Conservation (phyloP, 164 flowering plant species). For the Umbellularia californica region DNA sequence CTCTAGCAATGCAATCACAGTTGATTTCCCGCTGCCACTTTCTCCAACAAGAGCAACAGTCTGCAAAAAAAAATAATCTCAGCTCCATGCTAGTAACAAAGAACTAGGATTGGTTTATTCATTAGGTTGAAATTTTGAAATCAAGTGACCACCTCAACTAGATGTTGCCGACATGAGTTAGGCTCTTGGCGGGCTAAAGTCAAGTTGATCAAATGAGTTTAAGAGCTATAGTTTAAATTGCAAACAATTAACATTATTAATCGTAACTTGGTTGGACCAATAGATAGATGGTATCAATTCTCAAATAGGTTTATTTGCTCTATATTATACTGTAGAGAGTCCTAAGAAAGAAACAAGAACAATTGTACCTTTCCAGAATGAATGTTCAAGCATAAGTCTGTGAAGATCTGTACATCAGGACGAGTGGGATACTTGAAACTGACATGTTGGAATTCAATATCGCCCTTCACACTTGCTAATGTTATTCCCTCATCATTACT, state of each 20-base stretch:
- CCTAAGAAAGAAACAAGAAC: not conserved
- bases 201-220: too few species aligned
- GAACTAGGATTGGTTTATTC: not conserved
- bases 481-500: conserved; percentile 38
- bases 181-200: too few species aligned
- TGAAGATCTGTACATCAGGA: conserved; percentile 49
- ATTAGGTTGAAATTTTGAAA: too few species aligned
- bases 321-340: not conserved
- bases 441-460: conserved; percentile 42
- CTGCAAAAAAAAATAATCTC: conserved; percentile 1
- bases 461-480: conserved; percentile 30
- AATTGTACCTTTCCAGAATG: conserved; percentile 45
- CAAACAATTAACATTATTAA: too few species aligned
- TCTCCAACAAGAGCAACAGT: conserved; percentile 25
- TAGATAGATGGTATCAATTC: too few species aligned
- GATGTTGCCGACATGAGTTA: not conserved
- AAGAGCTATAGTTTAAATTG: too few species aligned
- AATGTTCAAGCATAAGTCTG: conserved; percentile 37
- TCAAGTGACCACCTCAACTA: too few species aligned
- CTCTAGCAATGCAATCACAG: conserved; percentile 54
- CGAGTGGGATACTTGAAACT: conserved; percentile 46
- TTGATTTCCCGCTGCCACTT: conserved; percentile 30
- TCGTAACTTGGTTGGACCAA: too few species aligned
- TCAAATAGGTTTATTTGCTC: too few species aligned
- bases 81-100: not conserved